Base-by-base conservation (phyloP, 352 stramenopile species). In the Phytophthora multivora region DNA sequence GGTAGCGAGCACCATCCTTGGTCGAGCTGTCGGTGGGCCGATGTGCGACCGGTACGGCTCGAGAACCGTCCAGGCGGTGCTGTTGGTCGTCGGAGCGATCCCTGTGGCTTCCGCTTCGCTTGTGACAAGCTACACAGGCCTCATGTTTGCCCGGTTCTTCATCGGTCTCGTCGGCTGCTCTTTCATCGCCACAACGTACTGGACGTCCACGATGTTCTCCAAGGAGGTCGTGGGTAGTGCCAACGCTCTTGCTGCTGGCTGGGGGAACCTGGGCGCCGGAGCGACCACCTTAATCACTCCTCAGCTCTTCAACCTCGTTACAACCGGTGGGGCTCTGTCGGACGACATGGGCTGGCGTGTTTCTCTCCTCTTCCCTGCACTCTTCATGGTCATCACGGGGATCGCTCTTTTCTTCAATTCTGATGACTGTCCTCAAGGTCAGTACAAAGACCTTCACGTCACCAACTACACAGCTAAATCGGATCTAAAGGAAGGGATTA, bases 161-260 rank as follows among this genome's bases (percentile, higher is more conserved):
- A 98, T 98, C 63, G 96, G 95, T 30, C 64, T 98, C 59, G 89
- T 96, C n/a, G 95, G 95, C 40, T 91, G 80, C 48, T 89, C 89
- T 21, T 98, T 98, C 67, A 91, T 98, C 9, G 88, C 89, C 23
- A 98, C 89, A 38, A 89, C 97, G 59, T 98, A 91, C 68, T 98
- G 95, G 95, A 97, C 92, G 0, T 92, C 83, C 39, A 64, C 84
- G 43, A 98, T 98, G 83, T 99, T 99, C 62, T 82, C 80, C 16
- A 96, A 90, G 51, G 74, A 98, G 59, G 80, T 98, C 38, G 94
- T 97, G 6, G 96, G 96, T 47, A 95, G 81, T 25, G 94, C 94
- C 1, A 98, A 99, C 62, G 93, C 92, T 16, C 69, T 98, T 16
- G 86, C 87, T 13, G 91, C 77, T 50, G 95, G 96, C 23, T 98